Conservation (phyloP, 2,329 filamentous ascomycete genomes). For the Davidsoniella australis region DNA sequence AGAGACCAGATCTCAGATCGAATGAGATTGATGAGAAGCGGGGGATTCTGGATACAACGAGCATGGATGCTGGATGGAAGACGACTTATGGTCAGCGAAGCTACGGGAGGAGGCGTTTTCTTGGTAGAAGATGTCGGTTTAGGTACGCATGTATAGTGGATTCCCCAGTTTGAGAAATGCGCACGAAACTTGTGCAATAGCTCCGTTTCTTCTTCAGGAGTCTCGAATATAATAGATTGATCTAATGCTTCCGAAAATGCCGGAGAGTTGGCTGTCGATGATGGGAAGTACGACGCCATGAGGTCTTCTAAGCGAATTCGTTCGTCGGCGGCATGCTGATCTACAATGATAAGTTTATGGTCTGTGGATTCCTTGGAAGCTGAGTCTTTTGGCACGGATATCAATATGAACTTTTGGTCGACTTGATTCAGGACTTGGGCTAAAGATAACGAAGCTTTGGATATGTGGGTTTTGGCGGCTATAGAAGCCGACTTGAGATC, state of each 20-base stretch:
- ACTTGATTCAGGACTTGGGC: slow-evolving; percentile 66
- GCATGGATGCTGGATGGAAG: slow-evolving; percentile 61
- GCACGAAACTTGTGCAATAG: slow-evolving; percentile 36
- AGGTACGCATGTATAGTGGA: slow-evolving; percentile 30
- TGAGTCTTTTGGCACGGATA: slow-evolving; percentile 25
- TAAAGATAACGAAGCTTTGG: slow-evolving; percentile 38
- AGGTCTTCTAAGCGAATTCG: slow-evolving; percentile 62
- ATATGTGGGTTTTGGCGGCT: slow-evolving; percentile 30
- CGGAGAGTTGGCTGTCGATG: slow-evolving; percentile 4
- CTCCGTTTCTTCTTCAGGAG: slow-evolving; percentile 40
- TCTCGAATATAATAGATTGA: slow-evolving; percentile 45
- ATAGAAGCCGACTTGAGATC: slow-evolving; percentile 5
- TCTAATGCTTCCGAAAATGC: slow-evolving; percentile 24
- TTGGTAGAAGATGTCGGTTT: not conserved
- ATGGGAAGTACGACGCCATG: slow-evolving; percentile 34
- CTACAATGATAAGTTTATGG: slow-evolving; percentile 43
- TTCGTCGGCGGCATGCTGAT: slow-evolving; percentile 93
- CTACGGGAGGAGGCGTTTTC: slow-evolving; percentile 1
- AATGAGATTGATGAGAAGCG: slow-evolving; percentile 55
- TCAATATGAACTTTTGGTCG: slow-evolving; percentile 74
- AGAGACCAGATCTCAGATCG: slow-evolving; percentile 57
- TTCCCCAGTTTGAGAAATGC: slow-evolving; percentile 59
- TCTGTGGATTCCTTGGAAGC: not conserved
- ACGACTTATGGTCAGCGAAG: slow-evolving; percentile 30
- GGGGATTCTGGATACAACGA: slow-evolving; percentile 56